These are phyloP conservation scores for Basipetospora chlamydospora DNA, from an alignment of 2,329 filamentous ascomycete genomes.

Conservation along the genomic window DNA sequence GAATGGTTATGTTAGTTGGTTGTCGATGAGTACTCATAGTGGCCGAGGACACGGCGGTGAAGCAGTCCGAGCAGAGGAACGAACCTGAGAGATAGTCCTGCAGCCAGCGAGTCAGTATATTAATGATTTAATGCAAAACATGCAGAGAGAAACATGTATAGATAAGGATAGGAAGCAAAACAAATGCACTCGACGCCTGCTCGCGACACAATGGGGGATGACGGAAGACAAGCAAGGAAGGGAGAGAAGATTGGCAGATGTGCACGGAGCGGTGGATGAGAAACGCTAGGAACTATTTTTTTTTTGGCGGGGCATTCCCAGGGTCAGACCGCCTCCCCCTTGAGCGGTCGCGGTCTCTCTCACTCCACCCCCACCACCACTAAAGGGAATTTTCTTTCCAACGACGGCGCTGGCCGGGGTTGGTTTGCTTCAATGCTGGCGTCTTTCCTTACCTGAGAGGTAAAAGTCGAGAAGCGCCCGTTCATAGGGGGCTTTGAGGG, in stretches of 20 bases:
- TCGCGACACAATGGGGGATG: slow-evolving; percentile 2
- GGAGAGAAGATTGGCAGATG: no score
- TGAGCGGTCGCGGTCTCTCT: no score
- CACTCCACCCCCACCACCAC: no score
- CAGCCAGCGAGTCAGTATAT: slow-evolving; percentile 7
- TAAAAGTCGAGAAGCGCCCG: slow-evolving; percentile 73
- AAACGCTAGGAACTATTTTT: no score
- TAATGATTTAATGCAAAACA: slow-evolving; percentile 2
- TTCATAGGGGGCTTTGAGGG: slow-evolving; percentile 49
- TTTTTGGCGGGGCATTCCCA: no score
- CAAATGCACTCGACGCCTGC: slow-evolving; percentile 6
- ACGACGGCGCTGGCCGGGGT: no score
- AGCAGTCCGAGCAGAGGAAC: slow-evolving; percentile 22
- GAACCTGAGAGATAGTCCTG: slow-evolving; percentile 67
- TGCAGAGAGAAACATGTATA: not conserved
- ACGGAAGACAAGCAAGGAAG: no score
- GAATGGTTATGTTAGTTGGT: slow-evolving; percentile 11
- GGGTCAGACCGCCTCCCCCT: slow-evolving; percentile 2
- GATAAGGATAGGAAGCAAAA: no score
- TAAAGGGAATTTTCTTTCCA: not conserved
- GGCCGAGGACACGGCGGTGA: slow-evolving; percentile 29
- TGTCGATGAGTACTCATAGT: slow-evolving; percentile 9
- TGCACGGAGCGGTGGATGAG: not conserved
- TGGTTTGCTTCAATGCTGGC: no score
- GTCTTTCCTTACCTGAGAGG: slow-evolving; percentile 57